phyloP scores from a whole-genome alignment of 768 basidiomycete genomes.

The Phlebiopsis gigantea region DNA sequence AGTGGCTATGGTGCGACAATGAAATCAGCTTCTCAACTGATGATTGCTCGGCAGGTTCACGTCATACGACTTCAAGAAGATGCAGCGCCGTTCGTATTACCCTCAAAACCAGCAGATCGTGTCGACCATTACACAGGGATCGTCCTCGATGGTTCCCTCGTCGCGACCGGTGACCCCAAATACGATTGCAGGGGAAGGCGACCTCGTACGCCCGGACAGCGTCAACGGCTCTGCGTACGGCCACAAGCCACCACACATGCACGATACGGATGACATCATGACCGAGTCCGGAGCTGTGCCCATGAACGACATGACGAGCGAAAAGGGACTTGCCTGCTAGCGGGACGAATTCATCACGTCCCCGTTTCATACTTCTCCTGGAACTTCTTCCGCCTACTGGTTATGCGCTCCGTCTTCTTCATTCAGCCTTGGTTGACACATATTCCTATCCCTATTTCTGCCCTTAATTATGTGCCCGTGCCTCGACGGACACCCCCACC shows the following conservation, averaged over 20 bases:
- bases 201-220: slow-evolving; percentile 15
- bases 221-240: slow-evolving; percentile 18
- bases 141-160: slow-evolving; percentile 62
- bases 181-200: slow-evolving; percentile 22
- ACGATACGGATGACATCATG: slow-evolving; percentile 12
- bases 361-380: not conserved
- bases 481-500: not conserved
- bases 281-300: slow-evolving; percentile 12
- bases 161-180: slow-evolving; percentile 72
- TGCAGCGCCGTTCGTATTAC: slow-evolving; percentile 88
- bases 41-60: slow-evolving; percentile 58
- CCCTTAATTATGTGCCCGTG: slow-evolving; percentile 1
- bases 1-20: slow-evolving; percentile 18
- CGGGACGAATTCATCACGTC: not conserved
- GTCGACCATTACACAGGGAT: slow-evolving; percentile 66
- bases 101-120: slow-evolving; percentile 69
- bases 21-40: not conserved
- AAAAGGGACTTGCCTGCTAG: slow-evolving; percentile 10
- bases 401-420: slow-evolving; percentile 6
- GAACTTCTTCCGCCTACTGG: not conserved
- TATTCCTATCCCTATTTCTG: slow-evolving; percentile 8
- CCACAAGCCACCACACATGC: slow-evolving; percentile 16
- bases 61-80: slow-evolving; percentile 88
- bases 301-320: slow-evolving; percentile 14
- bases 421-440: not conserved